Evolutionary conservation across 768 basidiomycete genomes (phyloP).

Genomic region (Goffeauzyma gilvescens): DNA sequence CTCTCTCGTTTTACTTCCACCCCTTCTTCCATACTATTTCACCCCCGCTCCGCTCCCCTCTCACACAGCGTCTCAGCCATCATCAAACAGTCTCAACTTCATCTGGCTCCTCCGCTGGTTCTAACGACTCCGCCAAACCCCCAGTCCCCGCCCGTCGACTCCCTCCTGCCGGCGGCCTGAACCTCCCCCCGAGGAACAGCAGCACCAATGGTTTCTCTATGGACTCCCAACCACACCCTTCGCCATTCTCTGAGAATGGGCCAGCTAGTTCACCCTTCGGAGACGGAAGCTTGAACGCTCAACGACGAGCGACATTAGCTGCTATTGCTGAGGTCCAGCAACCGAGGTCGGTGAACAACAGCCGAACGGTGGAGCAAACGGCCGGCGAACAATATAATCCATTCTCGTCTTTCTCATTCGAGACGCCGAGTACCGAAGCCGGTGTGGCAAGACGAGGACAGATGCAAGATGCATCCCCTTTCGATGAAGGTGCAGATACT

Average conservation of each 20-base stretch:
- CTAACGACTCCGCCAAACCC: slow-evolving; percentile 3
- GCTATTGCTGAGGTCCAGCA: slow-evolving; percentile 1
- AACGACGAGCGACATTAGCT: slow-evolving; percentile 1
- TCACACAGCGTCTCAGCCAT: neutral
- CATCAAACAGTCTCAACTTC: neutral
- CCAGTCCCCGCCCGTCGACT: slow-evolving; percentile 2
- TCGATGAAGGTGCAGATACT: neutral
- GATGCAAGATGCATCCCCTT: slow-evolving; percentile 1
- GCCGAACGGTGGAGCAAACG: neutral
- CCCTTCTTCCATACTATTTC: neutral
- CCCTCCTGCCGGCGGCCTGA: slow-evolving; percentile 1
- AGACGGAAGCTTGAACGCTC: neutral
- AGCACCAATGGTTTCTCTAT: too few species aligned
- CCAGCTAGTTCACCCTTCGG: slow-evolving; percentile 26
- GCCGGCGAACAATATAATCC: neutral
- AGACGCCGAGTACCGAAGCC: neutral
- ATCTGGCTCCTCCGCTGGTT: neutral
- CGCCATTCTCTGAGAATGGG: slow-evolving; percentile 24
- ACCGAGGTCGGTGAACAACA: neutral
- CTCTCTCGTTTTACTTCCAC: neutral
- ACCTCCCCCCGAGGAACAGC: slow-evolving; percentile 7
- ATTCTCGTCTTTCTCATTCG: neutral
- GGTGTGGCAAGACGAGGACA: neutral
- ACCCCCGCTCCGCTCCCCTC: neutral
- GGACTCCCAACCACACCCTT: slow-evolving; percentile 14